phyloP scores from a whole-genome alignment of 192 early-diverging fungal species.

The Dissophora globulifera region DNA sequence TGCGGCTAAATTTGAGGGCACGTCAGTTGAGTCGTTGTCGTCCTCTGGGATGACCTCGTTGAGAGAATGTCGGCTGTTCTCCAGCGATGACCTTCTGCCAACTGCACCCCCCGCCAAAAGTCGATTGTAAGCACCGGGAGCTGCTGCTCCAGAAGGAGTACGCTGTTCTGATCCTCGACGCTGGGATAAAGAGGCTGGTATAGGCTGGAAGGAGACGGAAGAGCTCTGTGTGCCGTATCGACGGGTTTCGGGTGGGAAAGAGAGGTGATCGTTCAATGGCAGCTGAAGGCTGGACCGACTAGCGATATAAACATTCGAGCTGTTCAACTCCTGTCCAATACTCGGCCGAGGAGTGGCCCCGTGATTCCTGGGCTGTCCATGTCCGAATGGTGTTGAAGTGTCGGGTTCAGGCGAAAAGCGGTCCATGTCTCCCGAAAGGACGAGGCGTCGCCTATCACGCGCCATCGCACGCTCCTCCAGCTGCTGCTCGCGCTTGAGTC shows the following conservation, averaged over 20 bases:
- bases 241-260: constrained; percentile 24
- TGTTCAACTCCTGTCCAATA: constrained; percentile 15
- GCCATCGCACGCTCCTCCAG: constrained; percentile 33
- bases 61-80: constrained; percentile 20
- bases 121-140: constrained; percentile 31
- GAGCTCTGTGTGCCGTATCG: constrained; percentile 37
- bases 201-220: not conserved
- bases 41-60: constrained; percentile 2
- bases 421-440: constrained; percentile 3
- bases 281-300: constrained; percentile 33
- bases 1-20: constrained; percentile 12
- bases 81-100: constrained; percentile 25
- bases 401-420: not conserved
- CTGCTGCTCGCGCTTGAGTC: constrained; percentile 36
- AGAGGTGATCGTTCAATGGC: constrained; percentile 29
- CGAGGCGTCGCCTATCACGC: constrained; percentile 23
- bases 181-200: not conserved
- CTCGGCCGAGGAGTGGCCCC: too few species aligned
- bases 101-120: constrained; percentile 9
- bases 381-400: too few species aligned
- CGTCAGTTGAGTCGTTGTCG: constrained; percentile 1
- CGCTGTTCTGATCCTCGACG: not conserved
- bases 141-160: too few species aligned
- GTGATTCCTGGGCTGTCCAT: too few species aligned
- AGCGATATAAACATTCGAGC: constrained; percentile 11